phyloP scores from a whole-genome alignment of 495 filamentous ascomycete species.

The Penicillium goetzii region DNA sequence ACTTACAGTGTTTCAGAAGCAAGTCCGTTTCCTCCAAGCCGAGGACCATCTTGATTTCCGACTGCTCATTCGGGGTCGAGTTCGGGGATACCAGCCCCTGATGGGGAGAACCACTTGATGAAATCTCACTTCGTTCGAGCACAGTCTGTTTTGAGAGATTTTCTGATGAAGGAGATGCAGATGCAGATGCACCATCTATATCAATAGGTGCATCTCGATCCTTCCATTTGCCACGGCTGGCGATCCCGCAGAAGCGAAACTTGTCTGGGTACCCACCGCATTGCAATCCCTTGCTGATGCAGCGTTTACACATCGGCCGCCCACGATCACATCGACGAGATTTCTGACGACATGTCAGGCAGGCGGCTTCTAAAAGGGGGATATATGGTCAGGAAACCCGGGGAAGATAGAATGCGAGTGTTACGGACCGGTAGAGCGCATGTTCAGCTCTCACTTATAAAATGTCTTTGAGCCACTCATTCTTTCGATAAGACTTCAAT shows the following conservation, averaged over 20 bases:
- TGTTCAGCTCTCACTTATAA: background rate
- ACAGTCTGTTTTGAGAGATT: background rate
- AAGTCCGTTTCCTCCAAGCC: conserved; percentile 9
- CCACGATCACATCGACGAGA: conserved; percentile 31
- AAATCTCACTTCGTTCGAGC: background rate
- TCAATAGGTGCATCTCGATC: conserved; percentile 16
- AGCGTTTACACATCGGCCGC: conserved; percentile 26
- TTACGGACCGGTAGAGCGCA: conserved; percentile 1
- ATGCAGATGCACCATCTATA: background rate
- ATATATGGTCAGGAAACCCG: background rate
- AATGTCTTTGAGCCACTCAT: background rate
- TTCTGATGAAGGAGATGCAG: background rate
- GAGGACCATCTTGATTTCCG: conserved; percentile 9
- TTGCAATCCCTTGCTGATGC: conserved; percentile 25
- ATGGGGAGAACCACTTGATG: background rate
- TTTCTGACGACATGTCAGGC: conserved; percentile 30
- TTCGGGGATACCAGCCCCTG: background rate
- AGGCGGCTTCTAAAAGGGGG: conserved; percentile 21
- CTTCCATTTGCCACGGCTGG: conserved; percentile 46
- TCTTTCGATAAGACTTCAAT: background rate
- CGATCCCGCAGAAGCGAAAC: conserved; percentile 44
- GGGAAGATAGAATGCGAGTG: background rate
- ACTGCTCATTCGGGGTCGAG: background rate
- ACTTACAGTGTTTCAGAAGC: conserved; percentile 37
- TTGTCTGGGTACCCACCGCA: conserved; percentile 48